Conservation (phyloP, 108 stramenopile species). For the Pseudonitzschia multistriata region DNA sequence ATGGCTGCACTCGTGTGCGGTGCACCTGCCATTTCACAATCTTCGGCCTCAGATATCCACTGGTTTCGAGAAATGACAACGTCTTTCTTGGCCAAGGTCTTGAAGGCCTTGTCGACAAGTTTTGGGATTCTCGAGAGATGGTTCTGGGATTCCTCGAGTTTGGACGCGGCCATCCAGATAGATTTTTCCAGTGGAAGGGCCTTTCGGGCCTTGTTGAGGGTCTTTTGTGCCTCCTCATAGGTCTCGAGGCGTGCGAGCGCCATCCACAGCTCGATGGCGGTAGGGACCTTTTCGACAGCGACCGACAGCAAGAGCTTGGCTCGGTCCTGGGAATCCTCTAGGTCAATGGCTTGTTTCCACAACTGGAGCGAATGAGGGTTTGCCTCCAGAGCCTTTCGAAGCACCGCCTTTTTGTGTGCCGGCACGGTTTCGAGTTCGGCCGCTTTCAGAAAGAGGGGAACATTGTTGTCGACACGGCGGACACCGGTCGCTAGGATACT, state of each 20-base stretch:
- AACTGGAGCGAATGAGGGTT: conserved; percentile 90
- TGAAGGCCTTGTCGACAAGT: conserved; percentile 78
- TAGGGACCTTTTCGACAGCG: conserved; percentile 96
- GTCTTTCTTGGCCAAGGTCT: conserved; percentile 59
- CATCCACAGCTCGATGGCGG: conserved; percentile 97
- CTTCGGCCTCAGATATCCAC: conserved; percentile 91
- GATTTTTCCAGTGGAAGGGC: conserved; percentile 88
- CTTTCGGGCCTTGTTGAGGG: conserved; percentile 93
- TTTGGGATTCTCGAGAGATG: conserved; percentile 70
- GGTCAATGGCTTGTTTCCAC: conserved; percentile 96
- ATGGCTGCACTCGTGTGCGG: conserved; percentile 89
- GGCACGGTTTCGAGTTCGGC: conserved; percentile 79
- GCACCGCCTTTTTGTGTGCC: conserved; percentile 86
- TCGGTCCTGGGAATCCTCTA: conserved; percentile 92
- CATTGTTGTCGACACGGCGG: conserved; percentile 51
- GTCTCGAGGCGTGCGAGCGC: conserved; percentile 96
- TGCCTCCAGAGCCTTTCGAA: conserved; percentile 92
- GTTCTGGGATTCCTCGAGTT: conserved; percentile 96
- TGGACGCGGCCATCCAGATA: conserved; percentile 96
- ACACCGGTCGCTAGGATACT: conserved; percentile 86
- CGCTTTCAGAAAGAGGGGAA: conserved; percentile 78
- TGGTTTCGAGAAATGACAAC: conserved; percentile 84
- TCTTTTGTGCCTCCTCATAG: conserved; percentile 93
- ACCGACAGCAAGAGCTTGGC: conserved; percentile 88
- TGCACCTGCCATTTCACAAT: conserved; percentile 77